Evolutionary conservation across 73 alveolate genomes (phyloP), one percentile per base, ranked within the genome.

Genomic region (Breviolum minutum): DNA sequence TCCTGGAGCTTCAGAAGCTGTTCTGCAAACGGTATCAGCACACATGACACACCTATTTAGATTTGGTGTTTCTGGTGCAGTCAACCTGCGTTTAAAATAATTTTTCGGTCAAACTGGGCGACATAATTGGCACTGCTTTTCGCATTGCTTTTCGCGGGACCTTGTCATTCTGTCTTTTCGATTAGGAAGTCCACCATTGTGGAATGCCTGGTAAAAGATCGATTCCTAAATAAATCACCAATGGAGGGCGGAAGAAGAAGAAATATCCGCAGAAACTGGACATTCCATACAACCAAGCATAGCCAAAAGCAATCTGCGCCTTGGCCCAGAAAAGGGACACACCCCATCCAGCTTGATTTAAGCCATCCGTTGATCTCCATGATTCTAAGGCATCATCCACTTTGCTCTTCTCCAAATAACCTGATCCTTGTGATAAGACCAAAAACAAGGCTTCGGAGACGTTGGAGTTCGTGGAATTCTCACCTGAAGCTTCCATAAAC

Each of bases 201-300:
- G 98, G 98, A n/a, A 64, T 26, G 91, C 98, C 98, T 10, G 98
- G 98, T 66, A 92, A 66, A 30, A 92, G 82, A 68, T 92, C 98
- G 74, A 92, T 76, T n/a, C 98, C 98, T 48, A 92, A 27, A 64
- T 16, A 92, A 81, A 92, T 92, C 48, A 92, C 86, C 98, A 92
- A 29, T 7, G 98, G 98, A 12, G 98, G 98, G 26, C 98, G 98
- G 29, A 92, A 92, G 90, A 92, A 74, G 48, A 92, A 92, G 98
- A 92, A 92, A 69, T 92, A 92, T 14, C 94, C 94, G 86, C 99
- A 94, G 85, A 94, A 94, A 76, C 86, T 79, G 60, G 99, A 94
- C 99, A 94, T 94, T 69, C 99, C 99, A 63, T 94, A 94, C 66
- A 94, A 73, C 99, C 99, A 94, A 69, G 99, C 92, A 63, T 94